These are phyloP conservation scores for Iris pallida DNA, from an alignment of 116 monocot genomes.

Conservation along the genomic window DNA sequence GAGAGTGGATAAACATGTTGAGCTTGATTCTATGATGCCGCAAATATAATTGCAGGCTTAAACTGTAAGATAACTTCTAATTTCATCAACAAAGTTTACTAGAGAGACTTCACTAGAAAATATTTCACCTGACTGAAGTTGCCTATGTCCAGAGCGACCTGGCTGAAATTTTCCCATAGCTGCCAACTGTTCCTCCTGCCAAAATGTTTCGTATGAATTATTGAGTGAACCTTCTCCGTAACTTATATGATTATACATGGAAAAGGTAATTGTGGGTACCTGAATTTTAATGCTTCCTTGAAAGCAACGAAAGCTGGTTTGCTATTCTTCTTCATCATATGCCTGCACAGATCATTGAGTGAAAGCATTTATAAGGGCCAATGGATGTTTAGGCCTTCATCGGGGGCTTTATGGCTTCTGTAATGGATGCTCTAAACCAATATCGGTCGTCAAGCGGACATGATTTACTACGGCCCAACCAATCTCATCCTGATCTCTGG, in stretches of 20 bases:
- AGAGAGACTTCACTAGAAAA: not conserved
- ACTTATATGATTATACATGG: not conserved
- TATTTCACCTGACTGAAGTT: conserved; percentile 54
- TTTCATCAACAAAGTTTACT: not conserved
- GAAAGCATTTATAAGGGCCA: not conserved
- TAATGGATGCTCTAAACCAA: no score
- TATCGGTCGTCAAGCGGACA: no score
- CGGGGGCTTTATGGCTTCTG: no score
- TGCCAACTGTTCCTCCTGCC: conserved; percentile 90
- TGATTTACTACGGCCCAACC: no score
- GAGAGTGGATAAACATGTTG: no score
- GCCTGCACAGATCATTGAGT: conserved; percentile 35
- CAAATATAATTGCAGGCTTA: no score
- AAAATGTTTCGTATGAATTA: conserved; percentile 13
- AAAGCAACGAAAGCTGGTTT: conserved; percentile 80
- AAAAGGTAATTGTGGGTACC: conserved; percentile 22
- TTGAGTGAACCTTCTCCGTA: not conserved
- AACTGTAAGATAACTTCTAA: no score
- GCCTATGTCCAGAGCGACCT: conserved; percentile 75
- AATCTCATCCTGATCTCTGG: no score
- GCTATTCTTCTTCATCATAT: conserved; percentile 69
- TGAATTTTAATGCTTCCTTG: conserved; percentile 92
- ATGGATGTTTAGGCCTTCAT: no score
- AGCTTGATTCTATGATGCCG: no score
- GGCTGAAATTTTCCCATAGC: conserved; percentile 91